Evolutionary conservation across 805 yeast species (phyloP), one percentile per base, ranked within the genome.

Genomic region (Lipomyces oligophaga): DNA sequence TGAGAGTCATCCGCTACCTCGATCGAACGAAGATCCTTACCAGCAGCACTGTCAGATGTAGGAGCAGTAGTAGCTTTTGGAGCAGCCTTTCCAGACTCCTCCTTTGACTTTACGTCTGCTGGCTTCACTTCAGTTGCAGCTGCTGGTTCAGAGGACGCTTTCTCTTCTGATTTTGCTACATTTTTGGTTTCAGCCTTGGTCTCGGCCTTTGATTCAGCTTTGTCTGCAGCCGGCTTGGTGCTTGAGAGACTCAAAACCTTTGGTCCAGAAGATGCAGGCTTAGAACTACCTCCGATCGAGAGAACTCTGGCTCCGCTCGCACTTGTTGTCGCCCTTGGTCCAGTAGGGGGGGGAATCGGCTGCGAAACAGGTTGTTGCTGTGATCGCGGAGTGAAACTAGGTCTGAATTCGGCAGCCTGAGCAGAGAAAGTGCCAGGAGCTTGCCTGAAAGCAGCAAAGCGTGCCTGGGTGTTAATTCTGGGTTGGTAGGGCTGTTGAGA

Each of bases 1-100:
- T 84, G 95, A 67, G 80, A 87, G 62, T 81, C 86, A 57, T 76
- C 79, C 57, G 69, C 70, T 27, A 80, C 72, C 49, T 78, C 86
- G n/a, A 78, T 72, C 37, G 67, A 54, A 10, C 51, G 58, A 20
- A 37, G 40, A 33, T 57, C 47, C 21, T 55, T 34, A 25, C 55
- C 47, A 28, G 39, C 53, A 5, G 18, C 42, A n/a, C 24, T 42
- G 37, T 57, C 47, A 11, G 52, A 45, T 21, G 52, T 43, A 5
- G 57, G 53, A 36, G 59, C 57, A 8, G 61, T 53, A 11, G 59
- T 33, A 34, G 53, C 45, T 13, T 38, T 21, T 18, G 56, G 50
- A 11, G 64, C 33, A 31, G 54, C 50, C 37, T 54, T 45, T 22
- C 59, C 45, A 15, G 50, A 47, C 18, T 56, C 54, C 28, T 54